Conservation (phyloP, 1,284 basidiomycete genomes). For the Rhodotorula glutinis region DNA sequence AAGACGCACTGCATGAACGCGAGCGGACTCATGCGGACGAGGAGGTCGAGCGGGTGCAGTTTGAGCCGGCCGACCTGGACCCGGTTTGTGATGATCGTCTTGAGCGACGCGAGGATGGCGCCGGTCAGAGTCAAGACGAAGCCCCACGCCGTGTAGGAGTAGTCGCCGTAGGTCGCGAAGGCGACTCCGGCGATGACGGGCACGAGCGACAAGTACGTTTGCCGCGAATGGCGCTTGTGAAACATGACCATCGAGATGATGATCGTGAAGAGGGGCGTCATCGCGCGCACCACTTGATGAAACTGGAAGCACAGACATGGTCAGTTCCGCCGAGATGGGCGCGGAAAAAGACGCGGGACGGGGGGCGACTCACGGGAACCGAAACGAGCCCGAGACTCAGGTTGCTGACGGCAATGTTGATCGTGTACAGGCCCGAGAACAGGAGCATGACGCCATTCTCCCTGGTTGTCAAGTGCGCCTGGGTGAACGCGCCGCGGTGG, state of each 20-base stretch:
- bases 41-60: constrained; percentile 78
- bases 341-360: too few species aligned
- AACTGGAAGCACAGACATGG: constrained; percentile 57
- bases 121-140: constrained; percentile 80
- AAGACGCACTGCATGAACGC: constrained; percentile 80
- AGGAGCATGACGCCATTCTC: constrained; percentile 66
- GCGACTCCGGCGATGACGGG: constrained; percentile 88
- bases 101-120: constrained; percentile 81
- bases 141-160: constrained; percentile 62
- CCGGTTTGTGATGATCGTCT: constrained; percentile 83
- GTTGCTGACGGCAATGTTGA: constrained; percentile 91
- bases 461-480: constrained; percentile 57
- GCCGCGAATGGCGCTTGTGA: constrained; percentile 53
- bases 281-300: constrained; percentile 90
- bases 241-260: constrained; percentile 60
- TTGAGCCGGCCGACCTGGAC: constrained; percentile 51
- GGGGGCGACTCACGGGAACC: constrained; percentile 65
- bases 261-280: constrained; percentile 85
- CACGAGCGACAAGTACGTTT: constrained; percentile 70
- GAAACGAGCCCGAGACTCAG: constrained; percentile 81
- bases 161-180: constrained; percentile 59
- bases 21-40: constrained; percentile 77
- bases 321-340: too few species aligned
- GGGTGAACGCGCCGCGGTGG: constrained; percentile 60
- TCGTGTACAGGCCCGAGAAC: constrained; percentile 81